These are phyloP conservation scores for Euryodendron excelsum DNA, from an alignment of 148 eudicot species.

Conservation along the genomic window DNA sequence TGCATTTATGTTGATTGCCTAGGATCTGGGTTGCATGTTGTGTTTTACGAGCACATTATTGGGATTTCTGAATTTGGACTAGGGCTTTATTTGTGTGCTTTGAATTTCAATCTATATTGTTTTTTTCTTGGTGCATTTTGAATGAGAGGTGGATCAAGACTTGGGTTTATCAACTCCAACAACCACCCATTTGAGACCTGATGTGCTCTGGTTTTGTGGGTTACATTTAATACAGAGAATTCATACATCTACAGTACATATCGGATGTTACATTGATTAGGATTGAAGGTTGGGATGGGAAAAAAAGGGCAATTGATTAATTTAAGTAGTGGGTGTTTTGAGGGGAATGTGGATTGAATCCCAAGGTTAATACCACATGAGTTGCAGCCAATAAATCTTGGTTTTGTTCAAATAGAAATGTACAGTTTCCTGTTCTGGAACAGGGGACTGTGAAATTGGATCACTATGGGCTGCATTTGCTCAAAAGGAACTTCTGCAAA, in stretches of 20 bases:
- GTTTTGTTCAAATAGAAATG: neutral
- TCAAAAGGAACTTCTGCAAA: conserved; percentile 50
- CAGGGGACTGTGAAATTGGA: conserved; percentile 6
- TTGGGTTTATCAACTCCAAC: neutral
- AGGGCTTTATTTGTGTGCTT: conserved; percentile 8
- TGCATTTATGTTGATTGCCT: conserved; percentile 21
- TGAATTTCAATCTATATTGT: neutral
- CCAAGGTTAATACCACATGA: neutral
- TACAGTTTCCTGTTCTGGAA: conserved; percentile 7
- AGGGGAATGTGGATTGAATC: conserved; percentile 1
- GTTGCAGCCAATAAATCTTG: neutral
- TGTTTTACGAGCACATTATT: neutral
- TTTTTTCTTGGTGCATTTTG: neutral
- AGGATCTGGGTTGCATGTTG: conserved; percentile 15
- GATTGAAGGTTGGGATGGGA: neutral
- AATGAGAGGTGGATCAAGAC: neutral
- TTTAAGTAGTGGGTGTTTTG: neutral
- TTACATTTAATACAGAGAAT: neutral
- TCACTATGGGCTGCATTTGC: conserved; percentile 62
- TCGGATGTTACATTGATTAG: neutral
- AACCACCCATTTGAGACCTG: neutral
- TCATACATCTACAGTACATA: neutral
- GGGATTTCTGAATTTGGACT: conserved; percentile 7
- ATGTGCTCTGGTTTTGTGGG: conserved; percentile 10
- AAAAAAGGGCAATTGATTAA: neutral